A percentile compares a stretch with the other conserved stretches of the same genome.
These are phyloP conservation scores for Fereydounia khargensis DNA, from an alignment of 1,284 basidiomycete species.

Conservation along the genomic window DNA sequence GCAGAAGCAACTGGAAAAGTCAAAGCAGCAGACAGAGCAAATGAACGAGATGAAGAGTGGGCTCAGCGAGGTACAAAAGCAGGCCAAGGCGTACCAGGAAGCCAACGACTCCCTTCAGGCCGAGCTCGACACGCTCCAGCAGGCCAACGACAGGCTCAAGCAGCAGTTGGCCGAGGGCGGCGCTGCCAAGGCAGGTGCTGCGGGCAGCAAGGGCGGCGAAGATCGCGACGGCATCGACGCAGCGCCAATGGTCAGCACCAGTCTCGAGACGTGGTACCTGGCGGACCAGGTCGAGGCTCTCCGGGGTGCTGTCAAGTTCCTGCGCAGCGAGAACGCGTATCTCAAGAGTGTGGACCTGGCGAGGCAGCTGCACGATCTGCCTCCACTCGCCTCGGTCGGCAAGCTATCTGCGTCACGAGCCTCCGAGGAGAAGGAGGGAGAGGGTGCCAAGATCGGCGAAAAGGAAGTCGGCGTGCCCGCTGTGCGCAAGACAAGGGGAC, in stretches of 20 bases:
- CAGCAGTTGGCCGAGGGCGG: slow-evolving; percentile 57
- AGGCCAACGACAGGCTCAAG: slow-evolving; percentile 81
- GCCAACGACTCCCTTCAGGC: slow-evolving; percentile 87
- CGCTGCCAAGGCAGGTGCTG: not conserved
- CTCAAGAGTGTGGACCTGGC: slow-evolving; percentile 85
- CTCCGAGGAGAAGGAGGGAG: not conserved
- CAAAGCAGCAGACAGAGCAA: slow-evolving; percentile 77
- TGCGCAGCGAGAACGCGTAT: slow-evolving; percentile 85
- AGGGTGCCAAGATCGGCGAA: not conserved
- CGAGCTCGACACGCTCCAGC: slow-evolving; percentile 80
- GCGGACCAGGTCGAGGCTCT: slow-evolving; percentile 76
- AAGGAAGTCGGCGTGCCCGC: not conserved
- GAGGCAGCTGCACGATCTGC: slow-evolving; percentile 73
- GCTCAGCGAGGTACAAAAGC: slow-evolving; percentile 75
- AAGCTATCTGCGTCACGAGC: not conserved
- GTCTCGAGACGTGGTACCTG: slow-evolving; percentile 35
- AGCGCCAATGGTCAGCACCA: slow-evolving; percentile 10
- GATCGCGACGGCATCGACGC: not conserved
- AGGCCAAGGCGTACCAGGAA: slow-evolving; percentile 84
- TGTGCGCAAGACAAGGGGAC: not conserved
- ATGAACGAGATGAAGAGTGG: slow-evolving; percentile 78
- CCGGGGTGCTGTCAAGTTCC: slow-evolving; percentile 79
- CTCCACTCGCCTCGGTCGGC: slow-evolving; percentile 10
- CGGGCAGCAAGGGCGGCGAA: slow-evolving; percentile 1
- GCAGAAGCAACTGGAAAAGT: slow-evolving; percentile 83